Percentiles rank a stretch among this genome's conserved stretches.
These are phyloP conservation scores for Aspergillus latus DNA, from an alignment of 2,329 filamentous ascomycete genomes.

Conservation along the genomic window DNA sequence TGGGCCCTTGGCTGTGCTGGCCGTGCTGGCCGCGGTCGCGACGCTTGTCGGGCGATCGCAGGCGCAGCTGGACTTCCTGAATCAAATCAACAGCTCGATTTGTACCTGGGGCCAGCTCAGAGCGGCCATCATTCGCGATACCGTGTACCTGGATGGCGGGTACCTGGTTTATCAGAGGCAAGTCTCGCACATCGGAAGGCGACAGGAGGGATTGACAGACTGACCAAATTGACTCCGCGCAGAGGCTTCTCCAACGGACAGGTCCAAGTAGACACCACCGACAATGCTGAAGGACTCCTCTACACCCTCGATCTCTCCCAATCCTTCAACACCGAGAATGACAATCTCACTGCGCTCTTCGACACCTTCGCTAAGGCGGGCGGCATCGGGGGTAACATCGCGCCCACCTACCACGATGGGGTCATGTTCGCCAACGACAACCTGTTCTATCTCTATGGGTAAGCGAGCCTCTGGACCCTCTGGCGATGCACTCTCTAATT, in stretches of 20 bases:
- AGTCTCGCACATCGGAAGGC: background rate
- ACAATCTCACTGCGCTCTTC: slow-evolving; percentile 57
- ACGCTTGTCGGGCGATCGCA: slow-evolving; percentile 23
- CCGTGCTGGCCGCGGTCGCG: background rate
- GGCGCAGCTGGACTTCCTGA: slow-evolving; percentile 39
- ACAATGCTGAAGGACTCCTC: slow-evolving; percentile 54
- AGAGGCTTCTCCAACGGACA: background rate
- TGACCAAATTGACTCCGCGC: background rate
- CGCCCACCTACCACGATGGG: slow-evolving; percentile 62
- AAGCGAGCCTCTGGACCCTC: background rate
- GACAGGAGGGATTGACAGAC: background rate
- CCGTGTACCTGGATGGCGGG: slow-evolving; percentile 66
- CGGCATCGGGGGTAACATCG: slow-evolving; percentile 51
- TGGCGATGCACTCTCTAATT: background rate
- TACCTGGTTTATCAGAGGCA: slow-evolving; percentile 30
- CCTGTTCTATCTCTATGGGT: slow-evolving; percentile 65
- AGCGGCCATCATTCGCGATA: slow-evolving; percentile 57
- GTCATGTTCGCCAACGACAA: slow-evolving; percentile 65
- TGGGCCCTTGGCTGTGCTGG: background rate
- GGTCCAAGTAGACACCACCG: slow-evolving; percentile 21
- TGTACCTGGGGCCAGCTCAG: slow-evolving; percentile 56
- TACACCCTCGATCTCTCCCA: slow-evolving; percentile 60
- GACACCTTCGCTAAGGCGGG: slow-evolving; percentile 50
- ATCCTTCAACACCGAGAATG: slow-evolving; percentile 52
- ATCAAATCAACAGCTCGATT: slow-evolving; percentile 59